phyloP scores from a whole-genome alignment of 2,329 filamentous ascomycete genomes.

The Zarea fungicola region DNA sequence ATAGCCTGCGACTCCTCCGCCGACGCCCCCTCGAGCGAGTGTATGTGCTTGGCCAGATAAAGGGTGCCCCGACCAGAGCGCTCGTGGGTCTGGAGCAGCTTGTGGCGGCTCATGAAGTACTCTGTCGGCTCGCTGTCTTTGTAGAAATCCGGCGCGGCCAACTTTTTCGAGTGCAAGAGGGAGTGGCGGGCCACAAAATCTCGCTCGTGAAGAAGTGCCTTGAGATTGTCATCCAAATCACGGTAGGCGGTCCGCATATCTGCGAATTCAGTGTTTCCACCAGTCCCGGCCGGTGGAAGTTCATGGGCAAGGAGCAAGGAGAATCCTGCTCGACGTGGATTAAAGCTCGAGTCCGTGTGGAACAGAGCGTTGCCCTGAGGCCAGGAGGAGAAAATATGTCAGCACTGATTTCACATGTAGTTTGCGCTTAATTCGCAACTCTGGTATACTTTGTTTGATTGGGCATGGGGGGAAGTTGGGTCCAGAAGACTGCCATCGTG shows the following conservation, averaged over 20 bases:
- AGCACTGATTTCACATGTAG: neutral
- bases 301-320: slow-evolving; percentile 45
- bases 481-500: slow-evolving; percentile 40
- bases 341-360: slow-evolving; percentile 52
- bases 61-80: slow-evolving; percentile 46
- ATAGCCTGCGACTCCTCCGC: slow-evolving; percentile 31
- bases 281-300: slow-evolving; percentile 41
- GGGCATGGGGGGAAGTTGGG: slow-evolving; percentile 33
- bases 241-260: slow-evolving; percentile 48
- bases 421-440: neutral
- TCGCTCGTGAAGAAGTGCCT: slow-evolving; percentile 28
- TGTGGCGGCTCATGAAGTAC: slow-evolving; percentile 39
- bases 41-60: slow-evolving; percentile 48
- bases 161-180: slow-evolving; percentile 47
- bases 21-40: slow-evolving; percentile 44
- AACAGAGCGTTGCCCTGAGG: slow-evolving; percentile 43
- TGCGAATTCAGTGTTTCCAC: slow-evolving; percentile 49
- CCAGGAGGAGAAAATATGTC: no score
- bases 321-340: slow-evolving; percentile 47
- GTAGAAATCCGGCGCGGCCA: slow-evolving; percentile 45
- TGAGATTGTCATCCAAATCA: slow-evolving; percentile 33
- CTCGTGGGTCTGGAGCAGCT: slow-evolving; percentile 46
- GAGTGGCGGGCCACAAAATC: slow-evolving; percentile 46
- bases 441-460: slow-evolving; percentile 24
- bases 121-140: slow-evolving; percentile 35